Percentiles rank a stretch among this genome's conserved stretches.
phyloP scores from a whole-genome alignment of 805 yeast genomes.

The Teunomyces atbi region DNA sequence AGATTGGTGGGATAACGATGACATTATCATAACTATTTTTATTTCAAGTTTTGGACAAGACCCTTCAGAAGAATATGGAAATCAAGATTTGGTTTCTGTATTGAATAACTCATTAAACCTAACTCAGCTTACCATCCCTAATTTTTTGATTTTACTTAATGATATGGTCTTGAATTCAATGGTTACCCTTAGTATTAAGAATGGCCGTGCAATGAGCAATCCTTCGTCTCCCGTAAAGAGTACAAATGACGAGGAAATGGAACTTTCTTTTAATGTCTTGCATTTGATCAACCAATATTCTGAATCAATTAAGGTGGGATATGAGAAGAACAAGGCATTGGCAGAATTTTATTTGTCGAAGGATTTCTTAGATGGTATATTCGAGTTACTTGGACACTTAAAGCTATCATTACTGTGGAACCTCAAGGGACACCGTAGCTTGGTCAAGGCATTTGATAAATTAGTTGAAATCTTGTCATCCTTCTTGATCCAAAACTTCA shows the following conservation, averaged over 20 bases:
- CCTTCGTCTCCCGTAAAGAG: conserved; percentile 29
- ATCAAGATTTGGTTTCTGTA: conserved; percentile 2
- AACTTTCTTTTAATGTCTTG: conserved; percentile 29
- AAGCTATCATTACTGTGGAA: conserved; percentile 26
- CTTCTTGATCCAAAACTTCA: conserved; percentile 31
- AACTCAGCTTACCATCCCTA: conserved; percentile 39
- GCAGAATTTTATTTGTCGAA: conserved; percentile 23
- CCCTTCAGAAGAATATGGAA: not conserved
- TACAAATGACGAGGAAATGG: conserved; percentile 15
- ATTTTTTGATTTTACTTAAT: conserved; percentile 39
- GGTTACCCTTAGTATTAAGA: conserved; percentile 25
- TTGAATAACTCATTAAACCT: conserved; percentile 6
- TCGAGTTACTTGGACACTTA: conserved; percentile 37
- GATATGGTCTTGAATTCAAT: conserved; percentile 32
- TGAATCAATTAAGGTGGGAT: conserved; percentile 29
- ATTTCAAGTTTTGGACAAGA: conserved; percentile 48
- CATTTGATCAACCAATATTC: conserved; percentile 36
- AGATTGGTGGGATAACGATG: conserved; percentile 49
- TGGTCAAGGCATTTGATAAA: conserved; percentile 22
- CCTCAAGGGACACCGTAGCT: conserved; percentile 15
- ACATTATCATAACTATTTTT: conserved; percentile 41
- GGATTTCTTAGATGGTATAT: conserved; percentile 39
- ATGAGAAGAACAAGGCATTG: conserved; percentile 21
- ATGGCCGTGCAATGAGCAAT: conserved; percentile 32
- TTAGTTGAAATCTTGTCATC: conserved; percentile 33